phyloP scores from a whole-genome alignment of 495 filamentous ascomycete genomes.

The Aspergillus sclerotioniger region DNA sequence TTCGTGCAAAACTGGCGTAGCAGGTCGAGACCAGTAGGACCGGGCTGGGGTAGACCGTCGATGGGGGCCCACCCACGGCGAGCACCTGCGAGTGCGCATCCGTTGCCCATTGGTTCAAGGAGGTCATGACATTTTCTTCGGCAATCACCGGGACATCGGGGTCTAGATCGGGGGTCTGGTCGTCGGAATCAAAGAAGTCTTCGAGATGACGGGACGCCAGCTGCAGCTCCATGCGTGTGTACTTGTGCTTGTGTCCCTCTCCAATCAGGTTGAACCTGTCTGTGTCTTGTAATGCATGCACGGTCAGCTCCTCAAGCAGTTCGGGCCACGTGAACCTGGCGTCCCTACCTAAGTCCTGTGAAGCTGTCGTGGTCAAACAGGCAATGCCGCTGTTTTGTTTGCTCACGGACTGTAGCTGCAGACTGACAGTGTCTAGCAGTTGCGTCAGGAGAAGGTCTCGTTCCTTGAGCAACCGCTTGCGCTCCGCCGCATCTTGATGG shows the following conservation, averaged over 20 bases:
- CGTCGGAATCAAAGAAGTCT: constrained; percentile 41
- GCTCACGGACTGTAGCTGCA: constrained; percentile 27
- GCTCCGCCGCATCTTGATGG: constrained; percentile 36
- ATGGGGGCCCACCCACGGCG: constrained; percentile 37
- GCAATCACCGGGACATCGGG: constrained; percentile 30
- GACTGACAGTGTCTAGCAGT: constrained; percentile 25
- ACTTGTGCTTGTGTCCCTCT: constrained; percentile 37
- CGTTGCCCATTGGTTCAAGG: constrained; percentile 40
- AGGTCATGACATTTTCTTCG: constrained; percentile 33
- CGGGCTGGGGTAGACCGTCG: constrained; percentile 26
- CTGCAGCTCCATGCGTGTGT: constrained; percentile 41
- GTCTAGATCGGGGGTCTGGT: constrained; percentile 36
- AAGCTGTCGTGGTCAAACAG: constrained; percentile 35
- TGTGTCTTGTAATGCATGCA: constrained; percentile 21
- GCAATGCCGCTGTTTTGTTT: constrained; percentile 34
- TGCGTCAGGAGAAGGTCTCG: constrained; percentile 29
- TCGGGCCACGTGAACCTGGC: constrained; percentile 8
- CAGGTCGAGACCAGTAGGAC: constrained; percentile 41
- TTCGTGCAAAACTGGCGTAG: constrained; percentile 35
- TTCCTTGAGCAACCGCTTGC: constrained; percentile 25
- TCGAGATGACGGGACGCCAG: constrained; percentile 43
- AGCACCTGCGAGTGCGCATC: constrained; percentile 39
- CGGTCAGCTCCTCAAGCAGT: constrained; percentile 14
- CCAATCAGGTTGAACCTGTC: constrained; percentile 30
- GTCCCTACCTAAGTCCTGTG: constrained; percentile 37